A percentile compares a stretch with the other conserved stretches of the same genome.
phyloP scores from a whole-genome alignment of 2,329 filamentous ascomycete species.

The Cercospora beticola region DNA sequence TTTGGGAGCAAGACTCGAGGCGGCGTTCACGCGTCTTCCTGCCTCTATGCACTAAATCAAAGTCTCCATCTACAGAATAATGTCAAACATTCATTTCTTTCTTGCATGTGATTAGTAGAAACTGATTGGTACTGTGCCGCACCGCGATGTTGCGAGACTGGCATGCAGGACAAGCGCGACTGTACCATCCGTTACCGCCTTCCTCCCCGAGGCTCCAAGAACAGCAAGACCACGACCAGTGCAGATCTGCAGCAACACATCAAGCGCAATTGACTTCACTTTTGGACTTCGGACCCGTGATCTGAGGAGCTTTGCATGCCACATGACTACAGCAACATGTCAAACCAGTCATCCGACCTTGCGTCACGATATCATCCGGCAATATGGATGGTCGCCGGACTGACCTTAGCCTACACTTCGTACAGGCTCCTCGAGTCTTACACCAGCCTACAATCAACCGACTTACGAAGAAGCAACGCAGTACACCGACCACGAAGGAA shows the following conservation, averaged over 20 bases:
- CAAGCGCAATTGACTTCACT: not conserved
- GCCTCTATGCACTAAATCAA: not conserved
- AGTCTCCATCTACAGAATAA: not conserved
- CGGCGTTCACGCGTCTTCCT: not conserved
- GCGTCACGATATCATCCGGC: conserved; percentile 48
- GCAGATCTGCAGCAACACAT: not conserved
- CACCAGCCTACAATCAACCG: conserved; percentile 10
- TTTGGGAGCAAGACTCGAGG: not conserved
- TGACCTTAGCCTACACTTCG: conserved; percentile 57
- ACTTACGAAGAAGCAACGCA: conserved; percentile 28
- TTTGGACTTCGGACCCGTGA: not conserved
- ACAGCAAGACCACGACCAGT: not conserved
- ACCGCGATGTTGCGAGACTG: not conserved
- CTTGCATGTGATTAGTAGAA: not conserved
- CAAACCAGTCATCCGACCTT: conserved; percentile 20
- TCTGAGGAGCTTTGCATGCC: not conserved
- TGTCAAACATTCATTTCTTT: not conserved
- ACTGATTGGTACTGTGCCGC: not conserved
- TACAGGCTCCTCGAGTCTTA: conserved; percentile 56
- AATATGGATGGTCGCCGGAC: conserved; percentile 56
- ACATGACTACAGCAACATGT: conserved; percentile 26
- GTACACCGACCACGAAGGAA: conserved; percentile 24
- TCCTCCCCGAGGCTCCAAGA: not conserved
- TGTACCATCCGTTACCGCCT: not conserved
- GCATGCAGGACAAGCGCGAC: not conserved